Evolutionary conservation across 805 yeast species (phyloP).

Genomic region (Kurtzmaniella cleridarum): DNA sequence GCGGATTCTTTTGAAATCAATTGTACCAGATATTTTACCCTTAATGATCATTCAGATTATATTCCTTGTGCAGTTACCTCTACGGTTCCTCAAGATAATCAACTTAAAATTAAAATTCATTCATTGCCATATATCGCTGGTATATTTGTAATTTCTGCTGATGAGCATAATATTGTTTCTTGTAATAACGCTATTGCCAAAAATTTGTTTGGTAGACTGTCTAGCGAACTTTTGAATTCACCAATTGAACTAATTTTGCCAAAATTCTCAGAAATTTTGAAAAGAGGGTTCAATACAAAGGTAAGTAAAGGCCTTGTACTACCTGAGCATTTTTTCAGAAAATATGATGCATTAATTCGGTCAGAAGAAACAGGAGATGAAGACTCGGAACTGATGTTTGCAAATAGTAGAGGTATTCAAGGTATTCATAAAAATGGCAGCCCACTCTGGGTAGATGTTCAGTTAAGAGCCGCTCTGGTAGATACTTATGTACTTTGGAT

Average conservation of each 20-base stretch:
- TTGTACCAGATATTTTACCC: slow-evolving; percentile 57
- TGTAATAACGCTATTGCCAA: slow-evolving; percentile 75
- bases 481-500: slow-evolving; percentile 74
- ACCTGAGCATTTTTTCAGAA: slow-evolving; percentile 88
- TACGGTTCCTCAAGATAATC: slow-evolving; percentile 43
- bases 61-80: slow-evolving; percentile 75
- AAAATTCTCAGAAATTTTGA: slow-evolving; percentile 45
- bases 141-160: slow-evolving; percentile 60
- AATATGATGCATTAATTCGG: slow-evolving; percentile 44
- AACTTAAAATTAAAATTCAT: slow-evolving; percentile 60
- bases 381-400: slow-evolving; percentile 46
- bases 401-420: slow-evolving; percentile 59
- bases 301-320: slow-evolving; percentile 59
- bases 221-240: slow-evolving; percentile 34
- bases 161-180: slow-evolving; percentile 50
- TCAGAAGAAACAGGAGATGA: slow-evolving; percentile 18
- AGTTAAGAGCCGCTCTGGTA: slow-evolving; percentile 53
- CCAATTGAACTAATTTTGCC: slow-evolving; percentile 60
- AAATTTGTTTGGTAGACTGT: slow-evolving; percentile 68
- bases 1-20: slow-evolving; percentile 30
- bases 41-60: slow-evolving; percentile 16
- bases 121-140: slow-evolving; percentile 86
- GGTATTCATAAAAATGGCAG: slow-evolving; percentile 72
- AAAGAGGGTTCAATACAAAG: slow-evolving; percentile 29
- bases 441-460: slow-evolving; percentile 64